Evolutionary conservation across 2,329 filamentous ascomycete genomes (phyloP), one percentile per base, ranked within the genome.

Genomic region (Penicillium sp.): DNA sequence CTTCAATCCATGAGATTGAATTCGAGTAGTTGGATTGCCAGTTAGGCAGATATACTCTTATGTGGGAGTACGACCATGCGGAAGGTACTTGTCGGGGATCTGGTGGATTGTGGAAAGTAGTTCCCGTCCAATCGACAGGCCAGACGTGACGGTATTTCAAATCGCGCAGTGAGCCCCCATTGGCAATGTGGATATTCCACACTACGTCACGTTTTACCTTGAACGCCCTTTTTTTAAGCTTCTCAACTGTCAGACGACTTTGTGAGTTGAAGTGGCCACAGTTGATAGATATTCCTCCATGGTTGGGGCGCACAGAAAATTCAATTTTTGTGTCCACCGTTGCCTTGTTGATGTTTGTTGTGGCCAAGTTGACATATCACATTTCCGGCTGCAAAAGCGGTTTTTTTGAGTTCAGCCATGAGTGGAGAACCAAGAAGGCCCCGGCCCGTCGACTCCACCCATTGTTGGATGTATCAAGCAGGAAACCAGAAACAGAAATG

Each of bases 381-480:
- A 51, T 55, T 31, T 35, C 44, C 19, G 52, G 26, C 48, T 37
- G 26, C 37, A 48, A 14, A 25, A 45, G 27, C n/a, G 33, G 21
- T 14, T n/a, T 43, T 52, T 53, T 54, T 55, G 37, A 42, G 47
- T 51, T 55, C 53, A 46, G 37, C 53, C 53, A 50, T 50, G 26
- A 33, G 53, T 55, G 53, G 53, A 46, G 53, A 51, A 16, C 26
- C 11, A 48, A 45, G 53, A 45, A 29, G 31, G n/a, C 19, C 19
- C 19, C 19, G 31, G 11, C 10, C 33, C 23, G 23, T 27, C n/a
- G 44, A 46, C 26, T 21, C 16, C 26, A 33, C 33, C 27, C 16
- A 21, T 48, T 3, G n/a, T 31, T 19, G 9, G 37, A 42, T 42
- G n/a, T 42, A 21, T 42, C 37, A 21, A 42, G 35, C 35, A n/a